Percentiles rank a stretch among this genome's conserved stretches.
Evolutionary conservation across 1,284 basidiomycete genomes (phyloP).

Genomic region (Pisolithus thermaeus): DNA sequence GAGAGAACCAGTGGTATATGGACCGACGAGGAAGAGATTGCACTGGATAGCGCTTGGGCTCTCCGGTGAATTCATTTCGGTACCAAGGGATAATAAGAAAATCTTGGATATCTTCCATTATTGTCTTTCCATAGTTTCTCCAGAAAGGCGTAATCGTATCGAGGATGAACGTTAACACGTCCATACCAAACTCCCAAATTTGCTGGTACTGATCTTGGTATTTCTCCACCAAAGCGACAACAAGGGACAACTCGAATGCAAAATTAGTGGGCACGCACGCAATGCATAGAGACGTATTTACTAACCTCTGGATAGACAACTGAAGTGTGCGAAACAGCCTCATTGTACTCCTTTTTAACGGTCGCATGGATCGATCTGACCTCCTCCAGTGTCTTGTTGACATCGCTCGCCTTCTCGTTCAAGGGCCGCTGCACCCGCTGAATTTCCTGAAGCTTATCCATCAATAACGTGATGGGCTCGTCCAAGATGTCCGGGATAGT

Average conservation of each 20-base stretch:
- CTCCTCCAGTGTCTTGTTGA: conserved; percentile 40
- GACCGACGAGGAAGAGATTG: conserved; percentile 54
- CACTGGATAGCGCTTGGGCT: conserved; percentile 61
- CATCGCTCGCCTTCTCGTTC: conserved; percentile 39
- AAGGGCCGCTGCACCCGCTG: conserved; percentile 38
- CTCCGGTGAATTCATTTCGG: conserved; percentile 74
- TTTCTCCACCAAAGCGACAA: conserved; percentile 63
- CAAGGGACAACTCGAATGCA: conserved; percentile 51
- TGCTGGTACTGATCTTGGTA: conserved; percentile 72
- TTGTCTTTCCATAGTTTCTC: conserved; percentile 70
- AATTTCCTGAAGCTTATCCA: conserved; percentile 36
- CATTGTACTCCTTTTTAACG: conserved; percentile 62
- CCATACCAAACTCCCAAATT: conserved; percentile 70
- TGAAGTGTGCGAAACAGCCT: conserved; percentile 61
- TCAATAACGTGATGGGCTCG: conserved; percentile 45
- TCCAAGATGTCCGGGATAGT: conserved; percentile 40
- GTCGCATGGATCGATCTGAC: conserved; percentile 49
- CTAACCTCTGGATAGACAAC: conserved; percentile 67
- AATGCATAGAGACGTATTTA: conserved; percentile 6
- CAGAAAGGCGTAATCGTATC: conserved; percentile 72
- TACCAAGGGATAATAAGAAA: conserved; percentile 76
- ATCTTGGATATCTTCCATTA: conserved; percentile 69
- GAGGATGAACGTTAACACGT: conserved; percentile 63
- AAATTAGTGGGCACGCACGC: conserved; percentile 1
- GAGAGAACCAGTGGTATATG: conserved; percentile 58